These are phyloP conservation scores for Lactarius deliciosus DNA, from an alignment of 768 basidiomycete species.

Conservation along the genomic window DNA sequence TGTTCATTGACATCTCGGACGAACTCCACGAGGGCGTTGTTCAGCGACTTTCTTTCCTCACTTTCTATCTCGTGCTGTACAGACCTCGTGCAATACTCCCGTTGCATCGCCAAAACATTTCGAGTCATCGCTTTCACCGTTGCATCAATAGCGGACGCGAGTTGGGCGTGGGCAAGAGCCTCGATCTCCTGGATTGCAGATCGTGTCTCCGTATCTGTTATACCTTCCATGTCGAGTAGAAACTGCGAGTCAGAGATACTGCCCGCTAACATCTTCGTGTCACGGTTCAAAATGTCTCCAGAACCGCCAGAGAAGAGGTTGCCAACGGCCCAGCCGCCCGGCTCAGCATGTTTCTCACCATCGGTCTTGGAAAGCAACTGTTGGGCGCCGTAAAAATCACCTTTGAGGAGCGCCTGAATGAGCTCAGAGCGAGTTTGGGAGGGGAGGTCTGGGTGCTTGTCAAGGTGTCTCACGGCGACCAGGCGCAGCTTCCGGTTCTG, in stretches of 20 bases:
- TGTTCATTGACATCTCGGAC: constrained; percentile 16
- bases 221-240: constrained; percentile 10
- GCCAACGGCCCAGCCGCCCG: neutral
- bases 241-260: constrained; percentile 16
- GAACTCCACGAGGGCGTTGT: neutral
- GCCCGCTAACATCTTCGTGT: constrained; percentile 13
- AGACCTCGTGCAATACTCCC: constrained; percentile 9
- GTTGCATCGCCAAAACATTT: constrained; percentile 20
- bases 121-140: constrained; percentile 6
- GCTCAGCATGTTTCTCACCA: neutral
- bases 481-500: constrained; percentile 10
- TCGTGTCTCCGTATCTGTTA: neutral
- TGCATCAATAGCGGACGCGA: constrained; percentile 12
- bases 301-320: neutral
- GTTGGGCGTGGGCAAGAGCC: constrained; percentile 4
- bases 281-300: constrained; percentile 12
- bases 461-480: constrained; percentile 6
- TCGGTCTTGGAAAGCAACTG: neutral
- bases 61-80: constrained; percentile 16
- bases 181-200: constrained; percentile 10
- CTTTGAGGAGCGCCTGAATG: constrained; percentile 8
- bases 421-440: neutral
- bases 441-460: neutral
- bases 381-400: constrained; percentile 15
- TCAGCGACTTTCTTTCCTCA: neutral